A percentile compares a stretch with the other conserved stretches of the same genome.
Evolutionary conservation across 768 basidiomycete species (phyloP).

Genomic region (Tylopilus cervinicoccineus): DNA sequence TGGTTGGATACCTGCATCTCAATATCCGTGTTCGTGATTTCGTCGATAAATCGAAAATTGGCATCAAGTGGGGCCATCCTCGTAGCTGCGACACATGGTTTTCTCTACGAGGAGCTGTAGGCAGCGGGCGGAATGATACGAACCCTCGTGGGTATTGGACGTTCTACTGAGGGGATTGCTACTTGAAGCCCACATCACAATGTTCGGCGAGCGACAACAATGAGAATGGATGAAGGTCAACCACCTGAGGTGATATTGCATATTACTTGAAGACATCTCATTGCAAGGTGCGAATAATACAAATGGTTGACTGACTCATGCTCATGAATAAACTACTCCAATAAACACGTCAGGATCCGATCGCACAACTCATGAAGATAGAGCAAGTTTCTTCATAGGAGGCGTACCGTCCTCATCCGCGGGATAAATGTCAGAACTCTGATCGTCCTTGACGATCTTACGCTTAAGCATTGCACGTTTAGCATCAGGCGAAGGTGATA

Average conservation of each 20-base stretch:
- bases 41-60: constrained; percentile 50
- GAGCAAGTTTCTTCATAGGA: constrained; percentile 63
- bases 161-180: neutral
- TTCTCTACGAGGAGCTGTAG: neutral
- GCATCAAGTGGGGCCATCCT: constrained; percentile 22
- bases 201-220: neutral
- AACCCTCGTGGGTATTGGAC: constrained; percentile 6
- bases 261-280: constrained; percentile 1
- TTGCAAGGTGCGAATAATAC: constrained; percentile 24
- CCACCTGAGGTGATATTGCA: neutral
- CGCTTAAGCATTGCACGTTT: constrained; percentile 64
- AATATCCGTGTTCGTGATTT: constrained; percentile 61
- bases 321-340: constrained; percentile 31
- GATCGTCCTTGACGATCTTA: constrained; percentile 61
- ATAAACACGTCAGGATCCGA: constrained; percentile 25
- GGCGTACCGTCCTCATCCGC: constrained; percentile 47
- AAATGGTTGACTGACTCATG: constrained; percentile 21
- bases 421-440: constrained; percentile 29
- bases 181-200: constrained; percentile 5
- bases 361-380: constrained; percentile 31
- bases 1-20: constrained; percentile 60
- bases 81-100: constrained; percentile 3
- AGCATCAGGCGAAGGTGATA: constrained; percentile 50
- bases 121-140: neutral
- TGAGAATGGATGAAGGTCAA: neutral